A percentile compares a stretch with the other conserved stretches of the same genome.
phyloP scores from a whole-genome alignment of 495 filamentous ascomycete species.

The Annulohypoxylon bovei region DNA sequence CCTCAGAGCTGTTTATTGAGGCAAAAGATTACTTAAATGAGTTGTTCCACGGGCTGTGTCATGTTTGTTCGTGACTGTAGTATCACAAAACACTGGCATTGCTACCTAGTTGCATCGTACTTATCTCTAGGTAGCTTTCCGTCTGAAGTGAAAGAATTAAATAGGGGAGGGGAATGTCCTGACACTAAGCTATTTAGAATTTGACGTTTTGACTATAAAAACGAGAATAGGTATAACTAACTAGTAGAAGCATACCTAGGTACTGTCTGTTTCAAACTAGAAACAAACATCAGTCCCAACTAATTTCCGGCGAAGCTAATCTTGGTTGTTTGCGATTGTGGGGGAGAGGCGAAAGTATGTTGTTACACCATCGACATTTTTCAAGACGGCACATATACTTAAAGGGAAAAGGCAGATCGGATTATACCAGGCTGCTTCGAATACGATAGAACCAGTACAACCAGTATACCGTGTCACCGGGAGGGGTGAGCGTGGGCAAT shows the following conservation, averaged over 20 bases:
- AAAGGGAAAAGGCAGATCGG: background rate
- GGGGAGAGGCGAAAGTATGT: background rate
- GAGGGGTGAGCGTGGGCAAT: background rate
- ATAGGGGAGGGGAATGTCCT: too few species aligned
- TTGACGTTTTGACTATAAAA: too few species aligned
- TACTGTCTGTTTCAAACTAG: background rate
- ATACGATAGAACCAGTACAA: background rate
- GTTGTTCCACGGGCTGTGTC: background rate
- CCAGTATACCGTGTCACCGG: background rate
- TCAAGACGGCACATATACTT: background rate
- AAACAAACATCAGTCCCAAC: background rate
- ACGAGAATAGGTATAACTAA: background rate
- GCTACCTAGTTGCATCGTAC: background rate
- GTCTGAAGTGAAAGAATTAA: background rate
- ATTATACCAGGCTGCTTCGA: background rate
- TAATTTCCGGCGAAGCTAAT: background rate
- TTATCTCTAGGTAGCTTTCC: background rate
- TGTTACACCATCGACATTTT: background rate
- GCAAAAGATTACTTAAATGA: background rate
- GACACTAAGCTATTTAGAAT: too few species aligned
- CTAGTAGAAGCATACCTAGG: background rate
- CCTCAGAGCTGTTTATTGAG: background rate
- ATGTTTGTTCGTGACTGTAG: background rate
- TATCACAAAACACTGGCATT: background rate
- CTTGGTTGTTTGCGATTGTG: background rate